Evolutionary conservation across 2,329 filamentous ascomycete genomes (phyloP), one percentile per base, ranked within the genome.

Genomic region (Monosporascus sp.): DNA sequence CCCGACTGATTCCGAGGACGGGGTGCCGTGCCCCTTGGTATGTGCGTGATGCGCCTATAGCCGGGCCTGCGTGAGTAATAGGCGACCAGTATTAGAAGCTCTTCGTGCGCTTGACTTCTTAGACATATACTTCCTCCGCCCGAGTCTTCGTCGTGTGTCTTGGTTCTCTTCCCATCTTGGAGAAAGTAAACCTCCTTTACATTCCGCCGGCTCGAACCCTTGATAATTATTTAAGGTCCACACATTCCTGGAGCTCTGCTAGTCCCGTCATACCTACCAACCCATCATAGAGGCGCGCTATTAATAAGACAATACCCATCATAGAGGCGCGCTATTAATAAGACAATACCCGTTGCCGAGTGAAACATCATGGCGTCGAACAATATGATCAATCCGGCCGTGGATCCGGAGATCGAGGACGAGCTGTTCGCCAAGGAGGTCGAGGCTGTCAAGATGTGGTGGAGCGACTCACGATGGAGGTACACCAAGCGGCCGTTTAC

Each of bases 401-500:
- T 83, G 60, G 79, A 83, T 67, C 77, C 78, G 50, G 74, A 77
- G 54, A 62, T 68, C 52, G 83, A 87, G 67, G 83, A 86, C 56
- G 75, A 88, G 65, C 75, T 86, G 66, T 96, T 88, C 75, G 79
- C 84, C 66, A 81, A 87, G 62, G 94, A 99, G 70, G 90, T 97
- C 55, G 84, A 87, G 65, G 85, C 88, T 61, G 87, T 97, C 62
- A 90, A 97, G 82, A 77, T 88, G 72, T 99, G 94, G 94, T 99
- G 94, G 94, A 81, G 78, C 50, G 89, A 95, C 65, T 83, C 90
- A 53, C 83, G 94, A 79, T 99, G 94, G 94, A 83, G 89, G 70
- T 84, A 90, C 74, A 99, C 94, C 64, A 92, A 89, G 77, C 83
- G 94, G 54, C 87, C 94, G 24, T 99, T 94, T 72, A 96, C 92